Percentiles rank a stretch among this genome's conserved stretches.
Conservation (phyloP, 139 green algal genomes). For the Closterium sp. region DNA sequence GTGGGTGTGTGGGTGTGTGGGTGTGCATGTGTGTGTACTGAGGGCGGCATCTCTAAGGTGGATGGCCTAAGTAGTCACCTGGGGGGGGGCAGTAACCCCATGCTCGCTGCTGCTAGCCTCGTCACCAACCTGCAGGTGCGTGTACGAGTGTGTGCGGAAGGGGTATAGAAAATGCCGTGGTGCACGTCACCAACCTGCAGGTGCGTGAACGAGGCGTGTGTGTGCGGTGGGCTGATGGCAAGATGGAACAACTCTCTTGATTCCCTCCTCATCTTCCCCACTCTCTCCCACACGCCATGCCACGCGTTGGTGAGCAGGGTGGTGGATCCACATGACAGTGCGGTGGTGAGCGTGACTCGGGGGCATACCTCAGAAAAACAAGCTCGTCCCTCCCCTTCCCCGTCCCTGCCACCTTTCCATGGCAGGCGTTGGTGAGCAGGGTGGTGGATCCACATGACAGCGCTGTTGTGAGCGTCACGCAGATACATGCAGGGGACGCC, state of each 20-base stretch:
- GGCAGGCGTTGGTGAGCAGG: slow-evolving; percentile 26
- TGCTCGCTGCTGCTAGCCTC: slow-evolving; percentile 27
- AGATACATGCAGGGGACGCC: slow-evolving; percentile 42
- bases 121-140: slow-evolving; percentile 40
- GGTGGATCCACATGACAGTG: slow-evolving; percentile 39
- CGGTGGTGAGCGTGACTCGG: slow-evolving; percentile 44
- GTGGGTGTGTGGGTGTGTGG: background rate
- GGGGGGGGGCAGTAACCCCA: slow-evolving; percentile 1
- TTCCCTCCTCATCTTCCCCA: background rate
- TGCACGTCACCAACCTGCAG: too few species aligned
- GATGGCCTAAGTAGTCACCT: background rate
- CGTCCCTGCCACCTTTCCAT: background rate
- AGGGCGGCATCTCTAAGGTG: background rate
- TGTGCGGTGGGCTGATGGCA: too few species aligned
- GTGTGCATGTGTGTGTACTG: background rate
- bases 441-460: slow-evolving; percentile 35
- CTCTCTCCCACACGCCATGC: background rate
- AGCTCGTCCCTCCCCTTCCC: background rate
- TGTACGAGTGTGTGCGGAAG: background rate
- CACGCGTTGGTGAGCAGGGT: slow-evolving; percentile 29
- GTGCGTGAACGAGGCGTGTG: too few species aligned
- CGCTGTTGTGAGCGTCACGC: slow-evolving; percentile 46
- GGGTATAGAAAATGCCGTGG: background rate
- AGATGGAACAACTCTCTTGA: background rate
- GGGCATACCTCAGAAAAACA: too few species aligned